Conservation (phyloP, 495 filamentous ascomycete species). For the Hypoxylon rickii region DNA sequence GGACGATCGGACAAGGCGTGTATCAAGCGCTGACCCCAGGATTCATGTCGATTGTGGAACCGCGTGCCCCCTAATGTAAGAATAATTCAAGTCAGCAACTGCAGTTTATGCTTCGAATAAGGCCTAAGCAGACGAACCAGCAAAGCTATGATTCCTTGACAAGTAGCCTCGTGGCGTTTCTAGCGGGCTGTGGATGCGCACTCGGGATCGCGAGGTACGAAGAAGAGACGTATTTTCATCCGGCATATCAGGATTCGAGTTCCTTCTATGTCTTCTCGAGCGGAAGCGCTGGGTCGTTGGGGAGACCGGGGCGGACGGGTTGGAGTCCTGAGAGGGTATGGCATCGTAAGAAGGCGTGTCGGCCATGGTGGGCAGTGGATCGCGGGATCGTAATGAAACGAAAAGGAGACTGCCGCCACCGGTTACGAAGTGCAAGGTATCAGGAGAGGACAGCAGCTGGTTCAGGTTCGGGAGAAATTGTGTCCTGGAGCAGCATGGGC, state of each 20-base stretch:
- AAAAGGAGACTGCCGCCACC: neutral
- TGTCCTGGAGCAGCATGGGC: constrained; percentile 11
- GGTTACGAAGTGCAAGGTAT: neutral
- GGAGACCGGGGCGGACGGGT: constrained; percentile 21
- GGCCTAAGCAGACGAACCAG: constrained; percentile 38
- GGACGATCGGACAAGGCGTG: constrained; percentile 51
- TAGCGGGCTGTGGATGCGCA: constrained; percentile 48
- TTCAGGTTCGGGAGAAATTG: neutral
- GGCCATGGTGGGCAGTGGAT: constrained; percentile 20
- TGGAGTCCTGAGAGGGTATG: constrained; percentile 17
- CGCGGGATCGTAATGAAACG: neutral
- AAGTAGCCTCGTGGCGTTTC: constrained; percentile 44
- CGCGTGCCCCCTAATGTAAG: constrained; percentile 41
- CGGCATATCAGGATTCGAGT: constrained; percentile 41
- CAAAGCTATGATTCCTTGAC: constrained; percentile 54
- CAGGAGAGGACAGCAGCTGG: neutral
- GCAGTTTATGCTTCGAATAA: neutral
- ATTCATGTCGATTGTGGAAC: constrained; percentile 70
- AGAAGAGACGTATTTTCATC: constrained; percentile 56
- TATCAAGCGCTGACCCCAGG: constrained; percentile 60
- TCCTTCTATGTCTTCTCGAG: constrained; percentile 28
- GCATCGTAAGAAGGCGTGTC: constrained; percentile 7
- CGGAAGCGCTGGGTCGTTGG: constrained; percentile 23
- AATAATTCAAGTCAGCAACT: constrained; percentile 4
- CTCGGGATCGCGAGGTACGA: constrained; percentile 42